Evolutionary conservation across 495 filamentous ascomycete genomes (phyloP), one percentile per base, ranked within the genome.

Genomic region (Aspergillus affinis): DNA sequence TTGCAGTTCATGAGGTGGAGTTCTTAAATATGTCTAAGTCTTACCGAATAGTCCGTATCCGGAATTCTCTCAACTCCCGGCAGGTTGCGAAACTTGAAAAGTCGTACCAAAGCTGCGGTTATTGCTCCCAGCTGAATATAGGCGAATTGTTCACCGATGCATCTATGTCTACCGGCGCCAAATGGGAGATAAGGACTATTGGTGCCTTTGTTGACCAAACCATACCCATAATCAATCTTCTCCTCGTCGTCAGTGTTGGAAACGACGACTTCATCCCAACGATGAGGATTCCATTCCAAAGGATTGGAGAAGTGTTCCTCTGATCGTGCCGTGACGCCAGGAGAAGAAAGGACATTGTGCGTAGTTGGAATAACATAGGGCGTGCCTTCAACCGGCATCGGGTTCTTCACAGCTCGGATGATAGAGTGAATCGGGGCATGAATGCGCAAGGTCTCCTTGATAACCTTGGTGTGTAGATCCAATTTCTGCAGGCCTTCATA

Each of bases 401-500:
- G 83, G 58, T 78, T 81, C 66, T 84, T 87, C 60, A 87, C 84
- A 49, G 79, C 78, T 59, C 84, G 80, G 64, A 88, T 81, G 60
- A 88, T 84, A 32, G 76, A 81, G 69, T 88, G 84, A 57, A 88
- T 88, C 2, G 84, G 84, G n/a, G 84, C 76, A 68, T 87, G 84
- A 27, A 88, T 72, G 49, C 84, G 82, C 12, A 87, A 75, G 17
- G 84, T 87, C 66, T 87, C 84, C 63, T 82, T 83, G 62, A 87
- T 83, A 15, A 82, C 79, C 61, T 84, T 80, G 54, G 68, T 53
- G 69, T 85, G 78, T n/a, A 87, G 76, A 9, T 82, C 79, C 23
- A 87, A 73, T 52, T 77, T 76, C 58, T 78, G 65, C 20, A 86
- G 69, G 55, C 72, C 70, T 48, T 87, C 84, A 64, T 82, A 79